Evolutionary conservation across 495 filamentous ascomycete genomes (phyloP).

Genomic region (Daldinia grandis): DNA sequence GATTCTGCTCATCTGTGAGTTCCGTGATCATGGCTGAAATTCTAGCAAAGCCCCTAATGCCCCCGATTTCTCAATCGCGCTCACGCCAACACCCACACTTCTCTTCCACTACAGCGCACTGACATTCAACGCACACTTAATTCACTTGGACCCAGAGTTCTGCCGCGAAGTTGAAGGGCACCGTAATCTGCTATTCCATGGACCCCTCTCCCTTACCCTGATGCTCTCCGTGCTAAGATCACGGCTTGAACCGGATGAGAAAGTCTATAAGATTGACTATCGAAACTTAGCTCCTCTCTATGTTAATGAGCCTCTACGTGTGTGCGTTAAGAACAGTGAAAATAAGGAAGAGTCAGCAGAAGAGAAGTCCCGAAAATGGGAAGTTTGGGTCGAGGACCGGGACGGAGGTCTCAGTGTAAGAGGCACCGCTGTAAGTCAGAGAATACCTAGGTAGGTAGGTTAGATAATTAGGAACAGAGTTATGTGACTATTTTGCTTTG

Average conservation of each 20-base stretch:
- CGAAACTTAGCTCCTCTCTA: conserved; percentile 84
- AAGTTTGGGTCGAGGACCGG: conserved; percentile 72
- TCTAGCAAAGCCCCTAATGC: conserved; percentile 36
- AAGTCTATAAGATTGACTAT: conserved; percentile 67
- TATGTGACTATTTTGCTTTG: background rate
- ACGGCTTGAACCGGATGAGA: conserved; percentile 49
- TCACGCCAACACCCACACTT: conserved; percentile 69
- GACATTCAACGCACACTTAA: conserved; percentile 85
- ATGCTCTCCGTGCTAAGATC: conserved; percentile 70
- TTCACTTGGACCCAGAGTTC: conserved; percentile 82
- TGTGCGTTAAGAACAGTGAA: conserved; percentile 57
- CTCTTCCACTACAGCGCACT: conserved; percentile 88
- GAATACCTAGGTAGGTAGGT: too few species aligned
- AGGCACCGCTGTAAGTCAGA: conserved; percentile 50
- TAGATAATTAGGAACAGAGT: background rate
- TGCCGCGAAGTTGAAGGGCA: conserved; percentile 76
- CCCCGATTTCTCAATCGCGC: conserved; percentile 66
- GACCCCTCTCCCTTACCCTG: conserved; percentile 79
- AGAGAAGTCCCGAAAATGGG: conserved; percentile 50
- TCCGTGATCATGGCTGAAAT: conserved; percentile 36
- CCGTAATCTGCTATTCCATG: conserved; percentile 80
- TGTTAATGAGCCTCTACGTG: conserved; percentile 67
- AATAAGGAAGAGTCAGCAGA: background rate
- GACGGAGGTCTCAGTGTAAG: conserved; percentile 70
- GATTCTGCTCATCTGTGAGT: background rate